A percentile compares a stretch with the other conserved stretches of the same genome.
phyloP scores from a whole-genome alignment of 345 rosid species.

The Rhodamnia rubescens region DNA sequence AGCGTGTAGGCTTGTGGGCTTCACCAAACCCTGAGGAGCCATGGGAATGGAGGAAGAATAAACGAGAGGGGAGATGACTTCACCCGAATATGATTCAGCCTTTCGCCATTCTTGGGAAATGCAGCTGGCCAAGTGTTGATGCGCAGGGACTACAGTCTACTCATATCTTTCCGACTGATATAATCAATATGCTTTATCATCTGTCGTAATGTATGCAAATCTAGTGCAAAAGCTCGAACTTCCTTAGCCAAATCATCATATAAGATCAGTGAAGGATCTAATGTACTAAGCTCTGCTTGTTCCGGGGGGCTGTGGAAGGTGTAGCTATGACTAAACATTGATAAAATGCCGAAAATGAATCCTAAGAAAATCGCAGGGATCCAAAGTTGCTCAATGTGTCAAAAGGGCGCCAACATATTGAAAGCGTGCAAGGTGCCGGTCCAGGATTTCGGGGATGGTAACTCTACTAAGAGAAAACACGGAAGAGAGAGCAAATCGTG shows the following conservation, averaged over 20 bases:
- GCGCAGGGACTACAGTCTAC: background rate
- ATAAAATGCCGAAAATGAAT: background rate
- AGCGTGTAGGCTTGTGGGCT: slow-evolving; percentile 73
- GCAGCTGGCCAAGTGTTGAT: background rate
- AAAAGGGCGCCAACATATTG: background rate
- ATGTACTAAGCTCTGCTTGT: background rate
- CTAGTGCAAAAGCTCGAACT: background rate
- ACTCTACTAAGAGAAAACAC: background rate
- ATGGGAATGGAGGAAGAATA: slow-evolving; percentile 81
- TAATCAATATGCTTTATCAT: background rate
- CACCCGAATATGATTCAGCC: background rate
- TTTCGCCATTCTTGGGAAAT: background rate
- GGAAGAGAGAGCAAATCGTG: background rate
- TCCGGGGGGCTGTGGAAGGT: background rate
- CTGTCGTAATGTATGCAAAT: background rate
- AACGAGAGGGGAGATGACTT: slow-evolving; percentile 9
- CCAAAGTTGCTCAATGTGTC: background rate
- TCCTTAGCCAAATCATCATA: background rate
- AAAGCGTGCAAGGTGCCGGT: background rate
- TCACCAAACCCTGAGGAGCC: slow-evolving; percentile 64
- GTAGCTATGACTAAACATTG: background rate
- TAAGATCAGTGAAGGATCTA: background rate
- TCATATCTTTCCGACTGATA: background rate
- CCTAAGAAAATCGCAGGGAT: background rate
- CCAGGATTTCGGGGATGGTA: background rate